Base-by-base conservation (phyloP, 352 stramenopile species). In the Pythium volutum region DNA sequence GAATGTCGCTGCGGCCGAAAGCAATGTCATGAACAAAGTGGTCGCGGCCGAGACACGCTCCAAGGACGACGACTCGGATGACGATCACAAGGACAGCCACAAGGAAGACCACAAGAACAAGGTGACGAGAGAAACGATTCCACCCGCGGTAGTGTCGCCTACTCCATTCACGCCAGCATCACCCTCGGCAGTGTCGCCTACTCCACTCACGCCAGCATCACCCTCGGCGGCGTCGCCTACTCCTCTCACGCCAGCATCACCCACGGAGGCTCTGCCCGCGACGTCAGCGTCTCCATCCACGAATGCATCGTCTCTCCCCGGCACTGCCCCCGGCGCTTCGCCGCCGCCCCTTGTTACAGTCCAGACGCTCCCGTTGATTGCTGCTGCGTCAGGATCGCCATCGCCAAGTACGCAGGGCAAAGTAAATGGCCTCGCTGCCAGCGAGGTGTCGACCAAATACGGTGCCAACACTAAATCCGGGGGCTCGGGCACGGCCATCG, bases 1-100 rank as follows among this genome's bases (percentile, higher is more conserved):
- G 53, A 60, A 60, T 23, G 25, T 50, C 16, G 45, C 39, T 4
- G 26, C 14, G 3, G 39, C 27, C 25, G 42, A 50, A 12, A 39
- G 49, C 53, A 60, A 51, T 29, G 43, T 60, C 12, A 41, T 60
- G 11, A 42, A 51, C 20, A 60, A 60, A 27, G 53, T 60, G 10
- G 52, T 60, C 29, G 9, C 29, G 29, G 9, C 29, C 4, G 9
- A 33, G 29, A 33, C 29, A 9, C 7, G 27, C 18, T 3, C 20
- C 9, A 11, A 31, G 14, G 50, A 47, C 50, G 20, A 33, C 34
- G 9, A 22, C 46, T 12, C 5, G 3, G 36, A 11, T 27, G 20
- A 45, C 29, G 29, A 23, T 9, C 4, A 55, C 6, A n/a, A 55
- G 1, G 31, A 45, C 29, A n/a, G n/a, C n/a, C n/a, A n/a, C n/a